Base-by-base conservation (phyloP, 768 basidiomycete species). In the Mycena metata region DNA sequence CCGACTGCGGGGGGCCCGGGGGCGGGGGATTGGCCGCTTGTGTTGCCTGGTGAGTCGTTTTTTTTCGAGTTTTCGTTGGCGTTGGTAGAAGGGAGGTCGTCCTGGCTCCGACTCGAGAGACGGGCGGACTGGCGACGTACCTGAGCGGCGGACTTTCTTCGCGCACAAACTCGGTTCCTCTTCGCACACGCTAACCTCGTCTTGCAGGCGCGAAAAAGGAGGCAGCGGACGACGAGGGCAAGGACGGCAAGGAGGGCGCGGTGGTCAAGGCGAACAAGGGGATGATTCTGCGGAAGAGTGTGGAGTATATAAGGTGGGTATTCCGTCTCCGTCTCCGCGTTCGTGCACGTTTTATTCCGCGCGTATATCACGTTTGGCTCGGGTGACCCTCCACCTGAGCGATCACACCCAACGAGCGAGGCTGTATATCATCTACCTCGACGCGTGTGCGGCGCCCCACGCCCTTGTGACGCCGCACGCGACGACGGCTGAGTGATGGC, bases 181-280 rank as follows among this genome's bases (percentile, higher is more conserved):
- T 21, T 47, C 19, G 19, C 19, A 47, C 17, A 16, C 50, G 16
- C 58, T n/a, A 4, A 12, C 30, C 39, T 47, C 13, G 39, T 46
- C 21, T 19, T 46, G 24, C 57, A 66, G 55, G 63, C 63, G 8
- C 63, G 50, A 66, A 69, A 15, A 67, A 75, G 16, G 73, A 74
- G n/a, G n/a, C n/a, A 61, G 72, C 43, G 12, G 67, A 59, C 26
- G 69, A 71, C n/a, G 72, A 70, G 12, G 72, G 66, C 46, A 74
- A 47, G 13, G 71, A 66, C 1, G 75, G 67, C 2, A 79, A 78
- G 23, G 83, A 84, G 36, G 82, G 81, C 21, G 79, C 78, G 21
- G 84, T 85, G 35, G 91, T 94, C 60, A 96, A 96, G 76, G 95
- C 95, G 30, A 96, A 97, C 81, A 97, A 97, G 84, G 95, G 96